Conservation (phyloP, 1,284 basidiomycete species). For the Naganishia sp. region DNA sequence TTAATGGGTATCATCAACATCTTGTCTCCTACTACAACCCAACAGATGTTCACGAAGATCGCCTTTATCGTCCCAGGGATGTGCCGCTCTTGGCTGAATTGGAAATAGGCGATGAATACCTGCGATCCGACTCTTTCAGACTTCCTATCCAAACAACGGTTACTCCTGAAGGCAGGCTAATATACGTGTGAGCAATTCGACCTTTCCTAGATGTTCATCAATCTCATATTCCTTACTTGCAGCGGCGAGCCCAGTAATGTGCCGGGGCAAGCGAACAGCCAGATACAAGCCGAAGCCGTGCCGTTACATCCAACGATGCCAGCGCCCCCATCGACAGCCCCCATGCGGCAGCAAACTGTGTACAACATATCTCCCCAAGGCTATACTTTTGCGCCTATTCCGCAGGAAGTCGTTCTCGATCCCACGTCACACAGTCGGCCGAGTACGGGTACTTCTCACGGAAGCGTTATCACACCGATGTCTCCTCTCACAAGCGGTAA, state of each 20-base stretch:
- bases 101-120: slow-evolving; percentile 82
- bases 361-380: slow-evolving; percentile 13
- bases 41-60: slow-evolving; percentile 83
- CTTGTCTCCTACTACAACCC: slow-evolving; percentile 95
- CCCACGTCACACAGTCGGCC: slow-evolving; percentile 20
- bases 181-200: slow-evolving; percentile 61
- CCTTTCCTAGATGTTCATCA: neutral
- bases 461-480: slow-evolving; percentile 23
- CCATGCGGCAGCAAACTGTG: slow-evolving; percentile 9
- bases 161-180: slow-evolving; percentile 74
- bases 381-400: slow-evolving; percentile 11
- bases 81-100: slow-evolving; percentile 83
- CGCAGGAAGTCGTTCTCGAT: slow-evolving; percentile 20
- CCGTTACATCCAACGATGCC: neutral
- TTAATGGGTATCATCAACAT: slow-evolving; percentile 83
- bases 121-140: slow-evolving; percentile 86
- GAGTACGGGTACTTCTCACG: slow-evolving; percentile 15
- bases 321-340: slow-evolving; percentile 12
- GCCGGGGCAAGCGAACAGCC: slow-evolving; percentile 17
- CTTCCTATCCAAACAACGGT: slow-evolving; percentile 84
- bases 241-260: slow-evolving; percentile 21
- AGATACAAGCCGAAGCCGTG: slow-evolving; percentile 8
- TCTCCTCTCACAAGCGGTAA: slow-evolving; percentile 16
- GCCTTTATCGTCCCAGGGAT: slow-evolving; percentile 82
- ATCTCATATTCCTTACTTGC: neutral